Base-by-base conservation (phyloP, 108 stramenopile genomes). In the Schizochytrium sp. region DNA sequence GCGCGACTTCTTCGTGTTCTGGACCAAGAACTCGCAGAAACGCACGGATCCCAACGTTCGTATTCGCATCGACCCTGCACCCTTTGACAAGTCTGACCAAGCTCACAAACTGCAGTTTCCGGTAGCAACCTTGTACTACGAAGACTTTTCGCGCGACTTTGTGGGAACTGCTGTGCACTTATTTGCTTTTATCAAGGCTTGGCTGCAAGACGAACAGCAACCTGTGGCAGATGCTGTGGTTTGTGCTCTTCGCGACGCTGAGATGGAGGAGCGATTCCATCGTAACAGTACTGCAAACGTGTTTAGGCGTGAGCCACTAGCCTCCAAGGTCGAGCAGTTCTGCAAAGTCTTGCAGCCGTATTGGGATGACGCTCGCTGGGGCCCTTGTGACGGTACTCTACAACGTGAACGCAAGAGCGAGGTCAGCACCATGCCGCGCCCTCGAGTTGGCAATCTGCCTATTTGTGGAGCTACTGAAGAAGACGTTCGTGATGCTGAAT, bases 101-200 rank as follows among this genome's bases (percentile, higher is more conserved):
- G 76, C 47, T 53, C 76, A 53, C 47, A 83, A 49, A 50, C 50
- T 55, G n/a, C 76, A 83, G 2, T 83, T 83, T 28, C 76, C 76
- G 0, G 76, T 83, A 17, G 53, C 53, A 17, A 83, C 76, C n/a
- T 53, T 83, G 8, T 83, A 55, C 76, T 83, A 83, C 53, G 76
- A 83, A 3, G 76, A 83, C 53, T 83, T 83, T 55, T 10, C 53
- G 8, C 76, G 76, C 53, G 76, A 83, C 76, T 83, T 83, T 83
- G 76, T 55, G 7, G 50, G 53, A 8, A 55, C 76, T 5, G 5
- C 28, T 5, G 53, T 55, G 0, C 53, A 83, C 55, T 53, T 83
- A 53, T 55, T 83, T 55, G 10, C 76, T 50, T 49, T 55, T 38
- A 10, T 83, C 47, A 83, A 55, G 50, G 47, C 47, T 40, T 83